Evolutionary conservation across 352 stramenopile genomes (phyloP), one percentile per base, ranked within the genome.

Genomic region (Pythium biforme): DNA sequence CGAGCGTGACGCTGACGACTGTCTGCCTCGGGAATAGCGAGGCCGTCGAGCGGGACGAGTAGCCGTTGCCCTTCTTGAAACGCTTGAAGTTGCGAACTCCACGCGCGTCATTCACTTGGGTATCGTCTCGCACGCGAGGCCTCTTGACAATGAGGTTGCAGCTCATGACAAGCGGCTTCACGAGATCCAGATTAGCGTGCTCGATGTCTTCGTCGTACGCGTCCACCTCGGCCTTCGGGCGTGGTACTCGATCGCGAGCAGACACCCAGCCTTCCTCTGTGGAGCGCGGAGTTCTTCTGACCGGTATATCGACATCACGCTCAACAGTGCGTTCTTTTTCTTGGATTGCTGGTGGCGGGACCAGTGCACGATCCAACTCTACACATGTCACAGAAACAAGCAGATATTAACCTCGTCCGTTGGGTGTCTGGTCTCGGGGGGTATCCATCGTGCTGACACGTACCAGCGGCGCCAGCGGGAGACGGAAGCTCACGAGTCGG

Each of bases 1-100:
- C 72, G 14, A 92, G 72, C 7, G 63, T 76, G 29, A 93, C 78
- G 31, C 73, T 85, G 3, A 89, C 56, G 22, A 93, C 70, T 20
- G 75, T 89, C 47, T 77, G 69, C 33, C 78, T 56, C 0, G 83
- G 84, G 45, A 86, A 80, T 19, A 89, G 54, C 14, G 81, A 85
- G 0, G 72, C 64, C 33, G 22, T 74, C 6, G 77, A 81, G 3
- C 58, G 68, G 9, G 68, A 71, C n/a, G 65, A 56, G 26, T 72
- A 79, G 10, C 72, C 72, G 29, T 90, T 90, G 20, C 83, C 79
- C 59, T 95, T 95, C 45, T 83, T 89, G 64, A 95, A 95, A 10
- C 81, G 81, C 72, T 95, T 95, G 62, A 87, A 94, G 40, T 95
- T 93, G 20, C 43, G 9, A 7, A 53, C 26, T 33, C 17, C 8